Base-by-base conservation (phyloP, 805 yeast genomes). In the Saccharomycopsis javanensis region DNA sequence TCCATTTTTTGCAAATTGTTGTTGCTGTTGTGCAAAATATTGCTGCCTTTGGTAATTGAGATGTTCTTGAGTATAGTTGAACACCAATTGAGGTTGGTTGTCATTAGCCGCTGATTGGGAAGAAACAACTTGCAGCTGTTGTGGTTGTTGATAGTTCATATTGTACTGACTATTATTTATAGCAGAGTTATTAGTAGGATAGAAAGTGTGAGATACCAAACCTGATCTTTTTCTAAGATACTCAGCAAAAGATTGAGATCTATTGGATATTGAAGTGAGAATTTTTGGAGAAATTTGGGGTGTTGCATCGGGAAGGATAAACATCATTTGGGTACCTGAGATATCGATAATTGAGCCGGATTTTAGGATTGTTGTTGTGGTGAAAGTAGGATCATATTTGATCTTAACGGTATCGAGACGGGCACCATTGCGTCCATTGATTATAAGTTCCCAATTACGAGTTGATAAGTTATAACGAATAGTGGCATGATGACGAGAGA, bases 251-350 rank as follows among this genome's bases (percentile, higher is more conserved):
- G 57, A 56, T 3, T 60, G 71, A 25, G 68, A 20, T 60, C 68
- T 70, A 18, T 73, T 67, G 5, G 70, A 65, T 54, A 75, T 61
- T 31, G 67, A 60, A 20, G 68, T 70, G 45, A 76, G 58, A 2
- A 73, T 65, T 45, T 60, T 58, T 20, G 65, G 68, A 4, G 86
- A 79, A 6, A 91, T 76, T 34, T 71, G 72, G 2, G 97, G 96
- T 11, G 82, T 81, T 4, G 88, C 82, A 68, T 91, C 97, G 1
- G 99, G 99, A 63, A 94, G 75, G 38, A 94, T 94, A 68, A 94
- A 94, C 96, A 94, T 92, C 98, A 94, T 94, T 71, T 94, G 98
- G 10, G 96, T 90, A 5, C 97, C 97, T 16, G 98, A 98, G 51
- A 94, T 83, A 65, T 94, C 99, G 57, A 94, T 71, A 16, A 94